Evolutionary conservation across 2,329 filamentous ascomycete genomes (phyloP).

Genomic region (Pseudogymnoascus sp.): DNA sequence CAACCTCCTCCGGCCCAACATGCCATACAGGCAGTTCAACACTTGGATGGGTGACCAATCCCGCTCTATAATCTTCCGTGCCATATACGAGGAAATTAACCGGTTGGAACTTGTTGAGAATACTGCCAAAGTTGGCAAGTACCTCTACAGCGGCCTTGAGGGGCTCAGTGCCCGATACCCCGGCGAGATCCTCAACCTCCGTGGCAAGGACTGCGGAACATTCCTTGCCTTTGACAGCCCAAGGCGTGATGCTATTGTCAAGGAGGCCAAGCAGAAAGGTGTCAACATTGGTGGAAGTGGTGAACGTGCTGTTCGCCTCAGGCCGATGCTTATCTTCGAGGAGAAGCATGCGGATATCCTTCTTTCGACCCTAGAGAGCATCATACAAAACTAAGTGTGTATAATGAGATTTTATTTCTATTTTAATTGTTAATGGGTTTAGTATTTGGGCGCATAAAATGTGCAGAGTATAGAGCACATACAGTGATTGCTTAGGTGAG

Average conservation of each 20-base stretch:
- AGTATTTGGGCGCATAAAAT: not conserved
- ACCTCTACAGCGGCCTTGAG: conserved; percentile 58
- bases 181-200: conserved; percentile 61
- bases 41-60: conserved; percentile 81
- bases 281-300: conserved; percentile 72
- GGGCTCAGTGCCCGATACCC: conserved; percentile 57
- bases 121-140: conserved; percentile 51
- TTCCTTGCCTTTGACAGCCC: conserved; percentile 75
- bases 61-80: conserved; percentile 68
- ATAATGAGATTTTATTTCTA: not conserved
- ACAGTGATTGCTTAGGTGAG: not conserved
- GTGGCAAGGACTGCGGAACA: conserved; percentile 66
- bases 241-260: conserved; percentile 58
- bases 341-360: conserved; percentile 82
- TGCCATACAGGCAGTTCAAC: conserved; percentile 80
- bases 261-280: conserved; percentile 60
- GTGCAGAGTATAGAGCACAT: not conserved
- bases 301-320: conserved; percentile 56
- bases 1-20: conserved; percentile 62
- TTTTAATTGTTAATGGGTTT: not conserved
- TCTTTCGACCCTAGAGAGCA: conserved; percentile 63
- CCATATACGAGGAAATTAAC: conserved; percentile 67
- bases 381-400: conserved; percentile 22
- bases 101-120: conserved; percentile 58
- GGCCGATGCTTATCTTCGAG: conserved; percentile 80